These are phyloP conservation scores for Candida freyschussii DNA, from an alignment of 1,139 yeast species.

Conservation along the genomic window DNA sequence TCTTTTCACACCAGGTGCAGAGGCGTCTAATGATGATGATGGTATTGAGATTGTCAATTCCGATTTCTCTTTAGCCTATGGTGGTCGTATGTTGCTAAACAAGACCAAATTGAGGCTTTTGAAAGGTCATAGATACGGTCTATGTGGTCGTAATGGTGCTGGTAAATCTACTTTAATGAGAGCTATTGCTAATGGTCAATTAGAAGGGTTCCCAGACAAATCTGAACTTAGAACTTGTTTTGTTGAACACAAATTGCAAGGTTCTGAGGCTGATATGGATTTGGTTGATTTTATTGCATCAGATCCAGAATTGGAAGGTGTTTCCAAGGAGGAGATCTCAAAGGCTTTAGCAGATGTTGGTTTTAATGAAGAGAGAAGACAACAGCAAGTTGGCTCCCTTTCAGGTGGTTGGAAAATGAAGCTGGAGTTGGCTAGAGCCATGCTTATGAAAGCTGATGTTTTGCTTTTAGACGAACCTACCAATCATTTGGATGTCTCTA, in stretches of 20 bases:
- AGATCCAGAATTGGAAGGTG: conserved; percentile 71
- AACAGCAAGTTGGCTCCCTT: conserved; percentile 86
- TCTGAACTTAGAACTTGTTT: conserved; percentile 88
- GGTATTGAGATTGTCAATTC: conserved; percentile 91
- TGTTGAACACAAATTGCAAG: conserved; percentile 96
- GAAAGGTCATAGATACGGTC: conserved; percentile 96
- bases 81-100: conserved; percentile 94
- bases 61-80: conserved; percentile 93
- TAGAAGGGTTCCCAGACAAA: conserved; percentile 95
- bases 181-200: conserved; percentile 93
- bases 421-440: conserved; percentile 95
- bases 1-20: conserved; percentile 62
- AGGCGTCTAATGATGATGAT: conserved; percentile 51
- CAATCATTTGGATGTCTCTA: conserved; percentile 91
- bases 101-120: conserved; percentile 81
- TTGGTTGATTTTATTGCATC: conserved; percentile 84
- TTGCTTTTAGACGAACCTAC: conserved; percentile 96
- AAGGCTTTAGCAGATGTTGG: conserved; percentile 80
- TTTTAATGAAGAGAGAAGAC: conserved; percentile 82
- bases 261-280: conserved; percentile 89
- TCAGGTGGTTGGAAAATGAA: conserved; percentile 99
- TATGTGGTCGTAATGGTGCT: conserved; percentile 98
- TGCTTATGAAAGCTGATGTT: conserved; percentile 96
- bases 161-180: conserved; percentile 98
- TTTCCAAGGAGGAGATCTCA: conserved; percentile 65